Base-by-base conservation (phyloP, 1,284 basidiomycete genomes). In the Sphaerobolus stellatus region DNA sequence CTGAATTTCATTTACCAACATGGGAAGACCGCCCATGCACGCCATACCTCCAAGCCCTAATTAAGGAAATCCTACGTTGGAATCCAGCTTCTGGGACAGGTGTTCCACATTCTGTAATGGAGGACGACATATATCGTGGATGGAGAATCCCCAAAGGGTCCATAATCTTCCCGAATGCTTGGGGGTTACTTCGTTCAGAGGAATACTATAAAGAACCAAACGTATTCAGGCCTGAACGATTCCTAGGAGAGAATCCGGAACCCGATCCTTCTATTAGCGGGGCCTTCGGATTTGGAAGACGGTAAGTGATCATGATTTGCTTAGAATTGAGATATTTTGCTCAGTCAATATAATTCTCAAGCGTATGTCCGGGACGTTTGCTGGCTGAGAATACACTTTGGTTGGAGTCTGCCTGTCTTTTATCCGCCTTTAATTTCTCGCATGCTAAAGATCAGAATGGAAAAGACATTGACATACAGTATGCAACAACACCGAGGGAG, bases 1-100 rank as follows among this genome's bases (percentile, higher is more conserved):
- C 5, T 16, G 16, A 24, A 27, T 43, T 46, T 33, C 75, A 85
- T 54, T 73, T 88, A 13, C 86, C 87, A 31, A 77, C 72, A 3
- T 81, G 85, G 60, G 68, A 70, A 43, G 87, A 89, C 67, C 76
- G 83, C 7, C 70, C 77, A 18, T 64, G 73, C 11, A 69, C 88
- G 28, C 83, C 84, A 3, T 88, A 84, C 61, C 60, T 84, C 44
- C 74, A 82, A 51, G 84, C 84, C 0, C 66, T 86, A 5, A 67
- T 75, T 1, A 81, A 82, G 59, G 86, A 89, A 67, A 76, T 83
- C 4, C 65, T 86, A 48, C 76, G 86, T 4, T 88, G 84, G 86
- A 74, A 81, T 57, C 66, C 71, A 4, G 80, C 83, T 20, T 68
- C 66, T 5, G 81, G 82, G 0, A 56, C 67, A n/a, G 64, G 70